These are phyloP conservation scores for Syncephalastrum sp. DNA, from an alignment of 371 early-diverging fungal genomes.

Conservation along the genomic window DNA sequence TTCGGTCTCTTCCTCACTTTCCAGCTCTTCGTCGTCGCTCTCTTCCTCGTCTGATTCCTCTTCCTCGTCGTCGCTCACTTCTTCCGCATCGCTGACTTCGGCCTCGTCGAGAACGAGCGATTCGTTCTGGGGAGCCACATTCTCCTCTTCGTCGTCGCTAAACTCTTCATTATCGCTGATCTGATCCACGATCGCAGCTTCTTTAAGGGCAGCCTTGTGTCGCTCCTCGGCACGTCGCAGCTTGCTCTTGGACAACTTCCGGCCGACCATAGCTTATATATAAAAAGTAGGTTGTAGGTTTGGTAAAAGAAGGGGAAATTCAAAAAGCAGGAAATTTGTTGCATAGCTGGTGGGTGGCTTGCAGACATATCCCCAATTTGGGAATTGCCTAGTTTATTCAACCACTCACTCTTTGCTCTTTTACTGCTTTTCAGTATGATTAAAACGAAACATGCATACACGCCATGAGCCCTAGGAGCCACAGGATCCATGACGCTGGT, in stretches of 20 bases:
- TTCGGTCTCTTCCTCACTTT: conserved; percentile 1
- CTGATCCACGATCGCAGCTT: conserved; percentile 4
- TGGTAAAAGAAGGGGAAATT: too few relatives aligned
- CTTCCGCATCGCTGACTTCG: conserved; percentile 22
- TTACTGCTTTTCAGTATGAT: not conserved
- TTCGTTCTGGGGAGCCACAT: not conserved
- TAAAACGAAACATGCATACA: too few relatives aligned
- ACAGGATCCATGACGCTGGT: too few relatives aligned
- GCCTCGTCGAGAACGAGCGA: conserved; percentile 9
- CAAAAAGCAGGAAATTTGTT: conserved; percentile 5
- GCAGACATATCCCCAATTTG: too few relatives aligned
- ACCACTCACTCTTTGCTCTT: not conserved
- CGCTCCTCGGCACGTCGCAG: conserved; percentile 6
- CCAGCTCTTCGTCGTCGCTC: not conserved
- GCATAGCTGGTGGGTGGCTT: too few relatives aligned
- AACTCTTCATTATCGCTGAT: conserved; percentile 2
- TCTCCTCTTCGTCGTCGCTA: conserved; percentile 4
- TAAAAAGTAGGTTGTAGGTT: not conserved
- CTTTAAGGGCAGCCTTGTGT: conserved; percentile 1
- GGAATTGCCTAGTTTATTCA: not conserved
- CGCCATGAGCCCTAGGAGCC: too few relatives aligned
- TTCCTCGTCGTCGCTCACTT: conserved; percentile 63
- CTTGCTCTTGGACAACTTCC: conserved; percentile 11
- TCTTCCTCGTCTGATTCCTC: conserved; percentile 13
- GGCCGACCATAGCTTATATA: conserved; percentile 8